Conservation (phyloP, 2,329 filamentous ascomycete genomes). For the Botrytis cinerea region DNA sequence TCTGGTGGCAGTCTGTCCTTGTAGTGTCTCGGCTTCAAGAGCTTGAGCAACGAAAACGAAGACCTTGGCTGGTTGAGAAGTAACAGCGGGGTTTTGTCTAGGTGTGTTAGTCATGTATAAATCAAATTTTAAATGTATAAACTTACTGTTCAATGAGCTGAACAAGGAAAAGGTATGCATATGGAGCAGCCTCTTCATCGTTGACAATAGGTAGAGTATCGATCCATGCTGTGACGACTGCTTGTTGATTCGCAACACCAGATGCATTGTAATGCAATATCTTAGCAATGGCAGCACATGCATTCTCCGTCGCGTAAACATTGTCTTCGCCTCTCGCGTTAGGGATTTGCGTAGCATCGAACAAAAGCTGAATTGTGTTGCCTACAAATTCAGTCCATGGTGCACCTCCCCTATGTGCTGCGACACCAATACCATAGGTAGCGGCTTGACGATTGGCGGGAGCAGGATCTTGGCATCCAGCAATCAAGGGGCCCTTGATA, state of each 20-base stretch:
- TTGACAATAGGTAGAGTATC: constrained; percentile 89
- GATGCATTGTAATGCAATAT: constrained; percentile 86
- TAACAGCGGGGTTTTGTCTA: constrained; percentile 83
- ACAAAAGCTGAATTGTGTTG: constrained; percentile 75
- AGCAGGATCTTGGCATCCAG: constrained; percentile 81
- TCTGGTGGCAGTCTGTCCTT: constrained; percentile 76
- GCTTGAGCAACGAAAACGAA: constrained; percentile 87
- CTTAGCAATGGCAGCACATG: constrained; percentile 94
- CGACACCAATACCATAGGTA: constrained; percentile 93
- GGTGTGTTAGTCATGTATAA: constrained; percentile 37
- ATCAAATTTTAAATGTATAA: neutral
- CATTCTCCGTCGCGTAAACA: constrained; percentile 96
- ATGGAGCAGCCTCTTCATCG: constrained; percentile 95
- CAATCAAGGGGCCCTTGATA: constrained; percentile 73
- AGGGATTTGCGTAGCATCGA: constrained; percentile 78
- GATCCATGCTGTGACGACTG: constrained; percentile 82
- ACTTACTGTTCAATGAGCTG: constrained; percentile 94
- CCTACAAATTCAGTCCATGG: constrained; percentile 87
- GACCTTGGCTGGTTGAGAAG: constrained; percentile 74
- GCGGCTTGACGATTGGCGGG: constrained; percentile 94
- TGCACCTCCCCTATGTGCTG: constrained; percentile 85
- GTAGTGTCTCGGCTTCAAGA: constrained; percentile 85
- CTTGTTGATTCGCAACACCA: constrained; percentile 74
- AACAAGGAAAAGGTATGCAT: constrained; percentile 88
- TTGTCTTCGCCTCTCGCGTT: constrained; percentile 89